These are phyloP conservation scores for Nidula niveotomentosa DNA, from an alignment of 1,284 basidiomycete species.

Conservation along the genomic window DNA sequence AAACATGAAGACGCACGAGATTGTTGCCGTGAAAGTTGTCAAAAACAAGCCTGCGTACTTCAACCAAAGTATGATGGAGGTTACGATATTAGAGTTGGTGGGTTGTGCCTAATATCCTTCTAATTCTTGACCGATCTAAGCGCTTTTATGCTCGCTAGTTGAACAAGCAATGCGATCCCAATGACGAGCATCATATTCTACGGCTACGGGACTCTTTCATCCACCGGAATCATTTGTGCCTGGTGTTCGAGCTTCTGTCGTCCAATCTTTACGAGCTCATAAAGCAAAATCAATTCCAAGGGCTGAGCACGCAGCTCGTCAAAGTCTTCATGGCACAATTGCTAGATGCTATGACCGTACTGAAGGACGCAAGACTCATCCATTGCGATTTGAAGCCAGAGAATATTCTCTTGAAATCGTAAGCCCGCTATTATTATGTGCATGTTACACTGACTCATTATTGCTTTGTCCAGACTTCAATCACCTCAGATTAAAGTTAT, in stretches of 20 bases:
- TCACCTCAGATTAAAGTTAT: conserved; percentile 99
- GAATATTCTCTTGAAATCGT: conserved; percentile 95
- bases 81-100: conserved; percentile 94
- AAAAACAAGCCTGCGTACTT: conserved; percentile 99
- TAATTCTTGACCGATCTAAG: conserved; percentile 2
- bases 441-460: conserved; percentile 4
- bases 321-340: conserved; percentile 98
- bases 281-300: conserved; percentile 99
- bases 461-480: conserved; percentile 65
- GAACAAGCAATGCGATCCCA: conserved; percentile 90
- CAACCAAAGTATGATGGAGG: conserved; percentile 99
- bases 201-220: conserved; percentile 97
- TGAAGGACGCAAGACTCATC: conserved; percentile 95
- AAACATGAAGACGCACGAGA: conserved; percentile 98
- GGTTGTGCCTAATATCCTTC: conserved; percentile 35
- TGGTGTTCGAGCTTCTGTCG: conserved; percentile 96
- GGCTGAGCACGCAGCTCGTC: conserved; percentile 93
- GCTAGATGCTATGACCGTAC: conserved; percentile 87
- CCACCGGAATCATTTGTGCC: conserved; percentile 93
- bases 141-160: conserved; percentile 48
- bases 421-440: conserved; percentile 29
- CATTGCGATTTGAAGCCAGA: conserved; percentile 99
- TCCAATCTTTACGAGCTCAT: conserved; percentile 99
- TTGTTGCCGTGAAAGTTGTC: conserved; percentile 98
- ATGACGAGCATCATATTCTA: conserved; percentile 96